Evolutionary conservation across 2,329 filamentous ascomycete genomes (phyloP).

Genomic region (Penicillium vulpinum): DNA sequence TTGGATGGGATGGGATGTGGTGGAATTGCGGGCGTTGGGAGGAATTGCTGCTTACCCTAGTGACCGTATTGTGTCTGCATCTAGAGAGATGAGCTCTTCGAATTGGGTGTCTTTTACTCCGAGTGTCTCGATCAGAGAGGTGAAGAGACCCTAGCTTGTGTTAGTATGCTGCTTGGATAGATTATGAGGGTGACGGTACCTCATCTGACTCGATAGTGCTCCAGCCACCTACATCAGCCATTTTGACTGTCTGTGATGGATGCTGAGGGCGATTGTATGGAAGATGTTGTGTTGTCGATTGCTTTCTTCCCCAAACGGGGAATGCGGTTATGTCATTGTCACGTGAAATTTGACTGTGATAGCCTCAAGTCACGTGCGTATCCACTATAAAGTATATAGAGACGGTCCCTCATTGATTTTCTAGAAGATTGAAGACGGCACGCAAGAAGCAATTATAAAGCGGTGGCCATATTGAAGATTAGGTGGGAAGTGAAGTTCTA

Average conservation of each 20-base stretch:
- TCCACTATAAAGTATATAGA: not conserved
- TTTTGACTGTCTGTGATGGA: conserved; percentile 49
- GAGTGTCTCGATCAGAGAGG: conserved; percentile 87
- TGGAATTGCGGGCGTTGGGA: not conserved
- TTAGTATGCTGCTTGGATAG: conserved; percentile 7
- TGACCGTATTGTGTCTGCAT: conserved; percentile 60
- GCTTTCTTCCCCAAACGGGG: conserved; percentile 10
- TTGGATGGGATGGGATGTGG: not conserved
- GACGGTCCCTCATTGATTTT: not conserved
- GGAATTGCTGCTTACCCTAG: conserved; percentile 37
- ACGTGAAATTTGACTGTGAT: not conserved
- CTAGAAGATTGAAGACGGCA: not conserved
- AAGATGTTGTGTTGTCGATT: conserved; percentile 3
- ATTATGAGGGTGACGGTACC: conserved; percentile 55
- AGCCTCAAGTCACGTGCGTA: not conserved
- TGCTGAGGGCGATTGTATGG: not conserved
- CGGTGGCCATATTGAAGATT: not conserved
- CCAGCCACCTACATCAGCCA: conserved; percentile 71
- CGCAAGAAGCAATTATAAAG: not conserved
- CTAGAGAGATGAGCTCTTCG: conserved; percentile 89
- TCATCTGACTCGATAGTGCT: conserved; percentile 98
- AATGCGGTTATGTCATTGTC: conserved; percentile 18
- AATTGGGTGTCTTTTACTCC: conserved; percentile 94
- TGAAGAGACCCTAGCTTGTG: conserved; percentile 78
- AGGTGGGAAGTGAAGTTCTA: rapidly evolving